Evolutionary conservation across 179 eudicot species (phyloP), one percentile per base, ranked within the genome.

Genomic region (Silene vulgaris): DNA sequence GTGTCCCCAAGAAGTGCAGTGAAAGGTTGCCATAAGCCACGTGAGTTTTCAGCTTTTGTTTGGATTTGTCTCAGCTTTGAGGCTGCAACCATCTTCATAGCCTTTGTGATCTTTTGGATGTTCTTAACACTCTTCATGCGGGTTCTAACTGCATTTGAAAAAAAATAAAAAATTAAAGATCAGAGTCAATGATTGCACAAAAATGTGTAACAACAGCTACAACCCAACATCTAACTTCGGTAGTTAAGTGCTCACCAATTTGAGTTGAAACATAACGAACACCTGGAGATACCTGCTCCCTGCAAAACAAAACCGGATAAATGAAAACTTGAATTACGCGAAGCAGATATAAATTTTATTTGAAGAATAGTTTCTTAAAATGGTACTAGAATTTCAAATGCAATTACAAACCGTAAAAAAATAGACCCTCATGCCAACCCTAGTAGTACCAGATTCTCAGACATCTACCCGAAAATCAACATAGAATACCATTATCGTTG

Each of bases 11-110:
- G 97, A 74, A 95, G 97, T 50, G 97, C 99, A 72, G 97, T 92
- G 81, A 95, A 95, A 71, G 97, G 99, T 87, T 95, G 96, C 99
- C 99, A 95, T 37, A 92, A 78, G 70, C 99, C 97, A 87, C 99
- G 97, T 50, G 99, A 92, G 69, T 95, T 92, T 76, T 95, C 99
- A 80, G 96, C 88, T 81, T 83, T 92, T 37, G 80, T 71, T 86
- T 95, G 99, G 76, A 92, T 84, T 71, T 94, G 97, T 79, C 99
- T 86, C 74, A 95, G 88, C 87, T 95, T 95, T 63, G 97, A 95
- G 57, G 99, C 97, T 83, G 99, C 99, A 92, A 95, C 99, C 99
- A 95, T 95, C 91, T 95, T 95, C 99, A 95, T 95, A 23, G 97
- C 97, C 87, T 95, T 95, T 1, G 99, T 95, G 71, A 92, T 95